Conservation (phyloP, 805 yeast genomes). For the Wilhelminamyces savonicus region DNA sequence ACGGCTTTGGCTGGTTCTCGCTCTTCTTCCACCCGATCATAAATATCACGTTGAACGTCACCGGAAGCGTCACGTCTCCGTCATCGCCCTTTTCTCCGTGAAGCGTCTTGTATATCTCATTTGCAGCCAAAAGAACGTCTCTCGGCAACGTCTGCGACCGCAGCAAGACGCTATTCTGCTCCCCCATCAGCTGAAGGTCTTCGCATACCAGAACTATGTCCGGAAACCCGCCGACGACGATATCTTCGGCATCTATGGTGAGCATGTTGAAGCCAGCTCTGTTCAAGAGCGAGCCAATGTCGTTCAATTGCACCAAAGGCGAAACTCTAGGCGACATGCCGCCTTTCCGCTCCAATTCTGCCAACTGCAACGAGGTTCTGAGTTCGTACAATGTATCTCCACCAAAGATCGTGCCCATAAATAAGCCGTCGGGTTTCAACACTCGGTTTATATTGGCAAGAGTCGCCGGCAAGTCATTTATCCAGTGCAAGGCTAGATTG, state of each 20-base stretch:
- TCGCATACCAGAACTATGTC: constrained; percentile 59
- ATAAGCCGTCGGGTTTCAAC: constrained; percentile 74
- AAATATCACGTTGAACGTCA: constrained; percentile 70
- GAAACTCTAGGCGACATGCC: constrained; percentile 78
- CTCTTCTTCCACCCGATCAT: constrained; percentile 89
- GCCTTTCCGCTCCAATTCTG: constrained; percentile 74
- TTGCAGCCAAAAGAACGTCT: constrained; percentile 69
- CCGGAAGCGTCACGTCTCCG: constrained; percentile 53
- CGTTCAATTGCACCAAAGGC: constrained; percentile 74
- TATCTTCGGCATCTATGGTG: constrained; percentile 80
- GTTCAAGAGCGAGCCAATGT: constrained; percentile 66
- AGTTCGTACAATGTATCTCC: constrained; percentile 83
- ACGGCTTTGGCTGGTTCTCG: constrained; percentile 62
- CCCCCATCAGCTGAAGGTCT: constrained; percentile 80
- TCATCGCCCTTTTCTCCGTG: constrained; percentile 58
- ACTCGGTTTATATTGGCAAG: constrained; percentile 50
- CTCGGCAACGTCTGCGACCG: constrained; percentile 34
- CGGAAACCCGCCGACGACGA: constrained; percentile 70
- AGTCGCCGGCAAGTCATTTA: constrained; percentile 71
- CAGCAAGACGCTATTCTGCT: constrained; percentile 64
- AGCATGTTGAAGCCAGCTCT: constrained; percentile 73
- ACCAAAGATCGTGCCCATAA: constrained; percentile 75
- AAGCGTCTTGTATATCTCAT: constrained; percentile 63
- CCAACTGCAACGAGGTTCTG: constrained; percentile 72
- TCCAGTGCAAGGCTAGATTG: constrained; percentile 76